Conservation (phyloP, 805 yeast genomes). For the Middelhovenomyces tepae region DNA sequence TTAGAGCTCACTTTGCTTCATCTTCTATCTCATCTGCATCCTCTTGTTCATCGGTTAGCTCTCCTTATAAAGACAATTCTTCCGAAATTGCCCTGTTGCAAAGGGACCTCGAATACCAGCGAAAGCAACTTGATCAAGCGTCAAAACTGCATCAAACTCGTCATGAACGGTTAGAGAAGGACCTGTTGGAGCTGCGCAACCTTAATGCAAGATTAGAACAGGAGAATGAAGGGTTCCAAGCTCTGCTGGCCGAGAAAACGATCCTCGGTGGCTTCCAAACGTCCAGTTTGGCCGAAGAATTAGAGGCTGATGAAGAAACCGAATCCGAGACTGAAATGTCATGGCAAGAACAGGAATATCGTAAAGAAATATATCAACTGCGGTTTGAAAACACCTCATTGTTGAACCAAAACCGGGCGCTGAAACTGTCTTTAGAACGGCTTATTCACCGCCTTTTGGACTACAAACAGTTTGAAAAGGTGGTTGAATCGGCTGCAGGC, state of each 20-base stretch:
- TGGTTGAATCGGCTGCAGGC: no score
- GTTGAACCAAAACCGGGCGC: conserved; percentile 25
- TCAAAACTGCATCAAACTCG: no score
- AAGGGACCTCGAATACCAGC: conserved; percentile 11
- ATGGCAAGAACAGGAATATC: neutral
- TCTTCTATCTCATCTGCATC: no score
- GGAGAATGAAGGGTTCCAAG: conserved; percentile 28
- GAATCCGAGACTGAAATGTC: conserved; percentile 4
- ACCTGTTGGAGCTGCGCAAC: conserved; percentile 15
- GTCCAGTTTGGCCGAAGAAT: conserved; percentile 17
- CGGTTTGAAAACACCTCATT: conserved; percentile 23
- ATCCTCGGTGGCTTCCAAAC: conserved; percentile 19
- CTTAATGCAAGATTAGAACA: conserved; percentile 22
- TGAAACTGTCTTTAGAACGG: conserved; percentile 25
- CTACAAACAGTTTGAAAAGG: conserved; percentile 21
- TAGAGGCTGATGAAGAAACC: conserved; percentile 11
- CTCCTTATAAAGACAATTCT: no score
- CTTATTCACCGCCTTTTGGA: conserved; percentile 28
- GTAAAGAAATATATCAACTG: conserved; percentile 14
- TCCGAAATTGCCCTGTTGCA: no score
- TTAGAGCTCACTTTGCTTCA: no score
- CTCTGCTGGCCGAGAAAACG: conserved; percentile 26
- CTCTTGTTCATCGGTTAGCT: no score
- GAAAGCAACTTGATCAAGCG: no score
- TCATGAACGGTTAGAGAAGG: conserved; percentile 19